Conservation (phyloP, 352 stramenopile genomes). For the Peronospora destructor region DNA sequence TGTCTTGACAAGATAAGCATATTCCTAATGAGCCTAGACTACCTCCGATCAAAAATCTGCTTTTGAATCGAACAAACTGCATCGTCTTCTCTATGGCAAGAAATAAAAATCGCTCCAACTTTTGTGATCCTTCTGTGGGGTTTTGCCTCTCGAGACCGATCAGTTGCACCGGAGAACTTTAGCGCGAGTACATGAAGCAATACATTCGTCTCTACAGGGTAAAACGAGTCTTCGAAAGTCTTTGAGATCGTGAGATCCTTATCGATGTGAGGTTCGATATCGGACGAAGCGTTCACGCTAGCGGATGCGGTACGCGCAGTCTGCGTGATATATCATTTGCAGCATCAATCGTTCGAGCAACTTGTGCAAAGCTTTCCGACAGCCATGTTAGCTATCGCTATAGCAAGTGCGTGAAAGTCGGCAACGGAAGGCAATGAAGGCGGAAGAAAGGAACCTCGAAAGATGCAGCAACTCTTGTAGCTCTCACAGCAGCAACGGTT, state of each 20-base stretch:
- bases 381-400: constrained; percentile 9
- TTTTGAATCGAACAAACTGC: no score
- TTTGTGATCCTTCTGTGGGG: no score
- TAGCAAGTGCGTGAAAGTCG: constrained; percentile 8
- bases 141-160: no score
- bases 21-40: no score
- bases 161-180: no score
- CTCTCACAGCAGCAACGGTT: background rate
- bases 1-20: no score
- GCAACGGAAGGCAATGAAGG: constrained; percentile 4
- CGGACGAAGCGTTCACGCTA: background rate
- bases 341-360: constrained; percentile 6
- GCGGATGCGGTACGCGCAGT: background rate
- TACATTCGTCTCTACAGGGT: no score
- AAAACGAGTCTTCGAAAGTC: no score
- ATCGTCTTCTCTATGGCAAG: no score
- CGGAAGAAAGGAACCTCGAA: background rate
- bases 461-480: background rate
- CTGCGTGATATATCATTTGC: constrained; percentile 7
- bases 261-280: background rate
- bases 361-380: constrained; percentile 5
- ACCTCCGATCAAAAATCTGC: no score
- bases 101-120: no score
- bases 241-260: background rate
- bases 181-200: no score